Conservation (phyloP, 805 yeast species). For the Alloascoidea africana region DNA sequence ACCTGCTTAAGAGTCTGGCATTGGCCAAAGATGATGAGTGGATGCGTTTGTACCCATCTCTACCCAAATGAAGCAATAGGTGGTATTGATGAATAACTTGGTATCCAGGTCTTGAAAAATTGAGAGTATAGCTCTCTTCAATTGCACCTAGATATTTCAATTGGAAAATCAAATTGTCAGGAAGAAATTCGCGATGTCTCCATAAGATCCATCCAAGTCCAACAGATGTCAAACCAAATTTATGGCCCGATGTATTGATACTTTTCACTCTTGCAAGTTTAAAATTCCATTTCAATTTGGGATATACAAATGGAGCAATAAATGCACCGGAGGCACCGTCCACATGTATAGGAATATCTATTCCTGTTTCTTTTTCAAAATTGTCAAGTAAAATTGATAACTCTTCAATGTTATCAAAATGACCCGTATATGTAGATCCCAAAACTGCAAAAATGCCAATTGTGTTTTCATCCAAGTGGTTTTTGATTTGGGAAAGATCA, state of each 20-base stretch:
- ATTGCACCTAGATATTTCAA: constrained; percentile 77
- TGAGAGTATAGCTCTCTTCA: constrained; percentile 75
- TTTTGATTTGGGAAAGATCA: constrained; percentile 43
- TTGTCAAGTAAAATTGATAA: constrained; percentile 55
- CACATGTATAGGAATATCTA: constrained; percentile 69
- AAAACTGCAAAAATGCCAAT: constrained; percentile 80
- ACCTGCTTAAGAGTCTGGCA: constrained; percentile 49
- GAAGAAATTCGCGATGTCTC: constrained; percentile 49
- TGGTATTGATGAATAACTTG: constrained; percentile 82
- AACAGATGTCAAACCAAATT: constrained; percentile 80
- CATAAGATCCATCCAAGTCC: constrained; percentile 91
- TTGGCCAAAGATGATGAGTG: constrained; percentile 52
- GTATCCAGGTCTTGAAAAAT: constrained; percentile 87
- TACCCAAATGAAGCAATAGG: constrained; percentile 60
- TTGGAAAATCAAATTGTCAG: constrained; percentile 60
- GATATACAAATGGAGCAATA: constrained; percentile 72
- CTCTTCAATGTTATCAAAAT: constrained; percentile 61
- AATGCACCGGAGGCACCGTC: constrained; percentile 92
- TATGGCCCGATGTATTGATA: constrained; percentile 86
- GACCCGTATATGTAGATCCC: constrained; percentile 91
- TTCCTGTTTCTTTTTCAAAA: constrained; percentile 50
- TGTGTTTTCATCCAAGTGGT: constrained; percentile 75
- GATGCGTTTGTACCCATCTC: constrained; percentile 48
- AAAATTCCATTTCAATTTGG: constrained; percentile 77
- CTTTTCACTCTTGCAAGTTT: constrained; percentile 60